Evolutionary conservation across 371 early-diverging fungal species (phyloP), one percentile per base, ranked within the genome.

Genomic region (Sporodiniella umbellata): DNA sequence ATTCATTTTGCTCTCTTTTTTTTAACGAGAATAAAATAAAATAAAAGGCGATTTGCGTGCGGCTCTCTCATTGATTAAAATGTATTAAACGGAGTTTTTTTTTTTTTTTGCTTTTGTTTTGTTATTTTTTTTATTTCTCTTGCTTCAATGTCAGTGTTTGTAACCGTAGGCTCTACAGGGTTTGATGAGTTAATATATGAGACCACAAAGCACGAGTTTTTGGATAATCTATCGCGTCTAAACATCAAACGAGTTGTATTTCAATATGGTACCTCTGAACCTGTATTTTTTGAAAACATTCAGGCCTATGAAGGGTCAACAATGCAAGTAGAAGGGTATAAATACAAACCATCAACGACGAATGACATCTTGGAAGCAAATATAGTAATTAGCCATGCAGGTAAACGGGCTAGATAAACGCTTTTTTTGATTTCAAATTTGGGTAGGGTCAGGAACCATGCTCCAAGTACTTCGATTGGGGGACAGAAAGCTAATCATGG

Each of bases 131-230:
- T 26, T n/a, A 40, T 30, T 48, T n/a, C 11, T 23, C n/a, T 38
- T 15, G 14, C 12, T 5, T 28, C 4, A 26, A 58, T 58, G 59
- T 52, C 53, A 18, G n/a, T 54, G 19, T 91, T 94, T 60, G 83
- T 93, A 23, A 95, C 95, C 0, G 94, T 96, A 8, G 96, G 96
- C 12, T 88, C 94, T 8, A 94, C 94, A 4, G 82, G 86, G 0
- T 96, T 96, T 58, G 90, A 92, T 58, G 73, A 71, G 4, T 80
- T 96, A 14, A 70, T 94, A 28, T 39, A 51, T 8, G 57, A 68
- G 3, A 69, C 79, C 3, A 64, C 73, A 25, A 64, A 75, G 5
- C 24, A 44, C 0, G 49, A 64, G n/a, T 78, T 92, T 40, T 66
- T 86, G 25, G 50, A 45, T 1, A 45, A 68, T 4, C 63, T 89